These are phyloP conservation scores for Hypoxylon rubiginosum DNA, from an alignment of 2,329 filamentous ascomycete species.

Conservation along the genomic window DNA sequence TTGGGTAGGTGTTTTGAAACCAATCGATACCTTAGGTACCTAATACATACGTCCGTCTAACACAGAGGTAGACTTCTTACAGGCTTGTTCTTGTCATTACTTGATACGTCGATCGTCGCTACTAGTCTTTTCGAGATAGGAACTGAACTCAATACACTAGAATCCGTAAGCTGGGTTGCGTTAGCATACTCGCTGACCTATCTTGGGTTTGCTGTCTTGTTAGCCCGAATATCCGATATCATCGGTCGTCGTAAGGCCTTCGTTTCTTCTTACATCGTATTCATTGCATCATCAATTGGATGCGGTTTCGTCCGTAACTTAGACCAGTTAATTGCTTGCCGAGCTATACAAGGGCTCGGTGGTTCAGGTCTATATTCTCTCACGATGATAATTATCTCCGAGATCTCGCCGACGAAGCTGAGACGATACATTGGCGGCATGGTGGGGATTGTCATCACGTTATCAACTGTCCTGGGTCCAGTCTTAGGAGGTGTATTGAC, in stretches of 20 bases:
- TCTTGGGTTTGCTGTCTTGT: constrained; percentile 68
- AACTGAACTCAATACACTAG: constrained; percentile 61
- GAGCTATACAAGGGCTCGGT: constrained; percentile 65
- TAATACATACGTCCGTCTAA: constrained; percentile 19
- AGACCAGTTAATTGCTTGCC: constrained; percentile 63
- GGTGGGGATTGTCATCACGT: constrained; percentile 63
- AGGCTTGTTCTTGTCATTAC: constrained; percentile 69
- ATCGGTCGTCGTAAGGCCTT: constrained; percentile 67
- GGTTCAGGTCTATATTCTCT: constrained; percentile 68
- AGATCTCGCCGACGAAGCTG: constrained; percentile 60
- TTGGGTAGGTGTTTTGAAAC: constrained; percentile 39
- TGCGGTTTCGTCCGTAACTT: constrained; percentile 63
- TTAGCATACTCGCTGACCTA: constrained; percentile 69
- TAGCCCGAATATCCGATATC: constrained; percentile 68
- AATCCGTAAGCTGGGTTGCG: constrained; percentile 66
- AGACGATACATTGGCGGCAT: constrained; percentile 61
- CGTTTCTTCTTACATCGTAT: constrained; percentile 64
- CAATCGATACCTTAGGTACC: neutral
- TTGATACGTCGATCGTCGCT: constrained; percentile 72
- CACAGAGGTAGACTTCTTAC: constrained; percentile 58
- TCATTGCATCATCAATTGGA: constrained; percentile 68
- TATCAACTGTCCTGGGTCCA: constrained; percentile 65
- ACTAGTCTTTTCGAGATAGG: constrained; percentile 70
- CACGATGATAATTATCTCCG: constrained; percentile 68
- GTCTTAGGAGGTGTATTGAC: constrained; percentile 66